Evolutionary conservation across 2,329 filamentous ascomycete genomes (phyloP).

Genomic region (Microcyclosporella mali): DNA sequence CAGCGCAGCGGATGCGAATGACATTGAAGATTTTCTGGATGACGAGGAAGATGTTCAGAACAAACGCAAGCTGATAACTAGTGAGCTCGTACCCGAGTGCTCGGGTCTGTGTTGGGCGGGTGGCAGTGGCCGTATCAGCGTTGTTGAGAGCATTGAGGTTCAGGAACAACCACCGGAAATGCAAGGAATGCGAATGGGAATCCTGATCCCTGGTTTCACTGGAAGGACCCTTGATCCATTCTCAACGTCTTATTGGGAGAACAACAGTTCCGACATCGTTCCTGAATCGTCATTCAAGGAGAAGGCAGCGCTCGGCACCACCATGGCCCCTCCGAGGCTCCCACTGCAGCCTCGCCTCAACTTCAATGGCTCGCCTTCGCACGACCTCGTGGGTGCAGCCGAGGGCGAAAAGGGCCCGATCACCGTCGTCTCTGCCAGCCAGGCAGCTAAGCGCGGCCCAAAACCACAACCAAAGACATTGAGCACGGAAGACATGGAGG

Average conservation of each 20-base stretch:
- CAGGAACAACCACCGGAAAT: conserved; percentile 29
- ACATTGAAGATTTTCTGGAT: conserved; percentile 85
- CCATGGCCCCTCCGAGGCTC: conserved; percentile 36
- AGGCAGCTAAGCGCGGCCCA: conserved; percentile 27
- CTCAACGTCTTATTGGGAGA: conserved; percentile 70
- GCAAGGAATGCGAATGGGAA: conserved; percentile 26
- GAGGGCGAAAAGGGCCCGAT: conserved; percentile 32
- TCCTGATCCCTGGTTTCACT: conserved; percentile 25
- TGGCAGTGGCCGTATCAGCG: conserved; percentile 41
- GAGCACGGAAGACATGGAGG: conserved; percentile 53
- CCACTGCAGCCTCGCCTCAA: conserved; percentile 38
- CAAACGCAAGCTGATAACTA: conserved; percentile 54
- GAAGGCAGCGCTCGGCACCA: conserved; percentile 7
- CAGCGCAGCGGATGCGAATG: conserved; percentile 69
- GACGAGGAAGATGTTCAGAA: conserved; percentile 60
- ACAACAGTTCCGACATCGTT: conserved; percentile 16
- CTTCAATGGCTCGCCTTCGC: conserved; percentile 15
- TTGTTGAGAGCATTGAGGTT: conserved; percentile 40
- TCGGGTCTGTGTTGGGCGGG: conserved; percentile 83
- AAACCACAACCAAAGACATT: conserved; percentile 43
- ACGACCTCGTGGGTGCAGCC: conserved; percentile 24
- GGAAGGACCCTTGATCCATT: conserved; percentile 72
- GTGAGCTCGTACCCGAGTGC: conserved; percentile 67
- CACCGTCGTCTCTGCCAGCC: conserved; percentile 22
- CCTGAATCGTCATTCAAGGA: conserved; percentile 10